Conservation (phyloP, 2,329 filamentous ascomycete species). For the Fusarium beomiforme region DNA sequence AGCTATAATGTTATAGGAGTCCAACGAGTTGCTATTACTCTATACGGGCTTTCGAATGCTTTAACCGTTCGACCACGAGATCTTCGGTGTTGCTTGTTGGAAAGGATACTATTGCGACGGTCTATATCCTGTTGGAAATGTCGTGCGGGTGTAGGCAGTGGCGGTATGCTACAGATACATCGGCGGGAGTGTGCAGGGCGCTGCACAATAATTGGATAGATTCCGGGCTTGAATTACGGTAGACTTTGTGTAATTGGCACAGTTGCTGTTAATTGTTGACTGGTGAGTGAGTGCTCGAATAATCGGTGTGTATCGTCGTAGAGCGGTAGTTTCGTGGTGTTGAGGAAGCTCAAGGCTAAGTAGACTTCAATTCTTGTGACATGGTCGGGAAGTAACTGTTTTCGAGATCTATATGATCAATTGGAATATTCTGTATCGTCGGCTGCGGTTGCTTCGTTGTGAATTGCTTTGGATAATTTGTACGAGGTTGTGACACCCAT, state of each 20-base stretch:
- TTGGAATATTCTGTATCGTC: background rate
- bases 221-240: background rate
- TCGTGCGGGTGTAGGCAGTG: slow-evolving; percentile 25
- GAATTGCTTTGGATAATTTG: background rate
- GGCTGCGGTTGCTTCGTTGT: background rate
- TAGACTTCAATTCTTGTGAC: background rate
- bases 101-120: background rate
- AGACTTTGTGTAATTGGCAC: background rate
- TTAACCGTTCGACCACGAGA: slow-evolving; percentile 40
- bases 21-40: slow-evolving; percentile 51
- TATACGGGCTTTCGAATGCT: slow-evolving; percentile 43
- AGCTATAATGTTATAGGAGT: slow-evolving; percentile 47
- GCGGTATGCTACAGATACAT: slow-evolving; percentile 22
- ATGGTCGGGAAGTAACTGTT: background rate
- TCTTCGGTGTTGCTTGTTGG: slow-evolving; percentile 21
- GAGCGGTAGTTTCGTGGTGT: background rate
- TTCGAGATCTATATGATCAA: background rate
- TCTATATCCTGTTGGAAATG: slow-evolving; percentile 19
- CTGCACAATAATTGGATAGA: background rate
- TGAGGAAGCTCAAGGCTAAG: background rate
- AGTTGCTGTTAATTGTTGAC: background rate
- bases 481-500: background rate
- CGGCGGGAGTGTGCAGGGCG: slow-evolving; percentile 19
- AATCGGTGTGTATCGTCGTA: background rate
- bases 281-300: background rate